These are phyloP conservation scores for Calonectria fujianensis DNA, from an alignment of 2,329 filamentous ascomycete species.

Conservation along the genomic window DNA sequence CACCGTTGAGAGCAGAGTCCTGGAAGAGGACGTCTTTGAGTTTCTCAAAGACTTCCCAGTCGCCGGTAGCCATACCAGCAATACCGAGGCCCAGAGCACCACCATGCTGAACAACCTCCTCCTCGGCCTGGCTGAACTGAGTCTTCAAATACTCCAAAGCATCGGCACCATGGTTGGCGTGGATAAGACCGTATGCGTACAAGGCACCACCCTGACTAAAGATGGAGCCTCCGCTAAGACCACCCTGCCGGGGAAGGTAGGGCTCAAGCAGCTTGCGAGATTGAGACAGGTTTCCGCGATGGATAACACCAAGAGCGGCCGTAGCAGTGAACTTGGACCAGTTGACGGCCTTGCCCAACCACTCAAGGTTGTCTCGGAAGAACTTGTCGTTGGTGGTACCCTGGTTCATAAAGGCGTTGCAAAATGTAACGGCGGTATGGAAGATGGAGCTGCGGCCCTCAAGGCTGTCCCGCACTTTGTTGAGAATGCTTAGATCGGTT, in stretches of 20 bases:
- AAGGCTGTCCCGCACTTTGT: conserved; percentile 96
- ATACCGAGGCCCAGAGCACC: conserved; percentile 96
- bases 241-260: conserved; percentile 88
- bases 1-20: conserved; percentile 96
- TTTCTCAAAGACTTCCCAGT: conserved; percentile 92
- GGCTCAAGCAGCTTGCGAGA: conserved; percentile 95
- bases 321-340: conserved; percentile 99
- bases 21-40: conserved; percentile 92
- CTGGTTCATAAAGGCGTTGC: conserved; percentile 99
- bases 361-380: conserved; percentile 98
- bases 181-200: conserved; percentile 96
- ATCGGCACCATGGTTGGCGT: conserved; percentile 96
- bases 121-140: conserved; percentile 84
- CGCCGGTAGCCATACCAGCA: conserved; percentile 97
- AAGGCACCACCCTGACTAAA: conserved; percentile 98
- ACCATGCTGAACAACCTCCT: conserved; percentile 97
- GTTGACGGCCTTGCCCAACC: conserved; percentile 98
- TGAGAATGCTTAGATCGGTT: conserved; percentile 92
- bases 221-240: conserved; percentile 86
- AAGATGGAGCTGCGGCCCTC: conserved; percentile 99
- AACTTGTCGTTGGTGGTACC: conserved; percentile 99
- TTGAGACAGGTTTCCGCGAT: conserved; percentile 94
- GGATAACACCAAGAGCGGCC: conserved; percentile 95
- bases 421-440: conserved; percentile 97
- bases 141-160: conserved; percentile 87